These are phyloP conservation scores for Botryosphaeria dothidea DNA, from an alignment of 2,329 filamentous ascomycete genomes.

Conservation along the genomic window DNA sequence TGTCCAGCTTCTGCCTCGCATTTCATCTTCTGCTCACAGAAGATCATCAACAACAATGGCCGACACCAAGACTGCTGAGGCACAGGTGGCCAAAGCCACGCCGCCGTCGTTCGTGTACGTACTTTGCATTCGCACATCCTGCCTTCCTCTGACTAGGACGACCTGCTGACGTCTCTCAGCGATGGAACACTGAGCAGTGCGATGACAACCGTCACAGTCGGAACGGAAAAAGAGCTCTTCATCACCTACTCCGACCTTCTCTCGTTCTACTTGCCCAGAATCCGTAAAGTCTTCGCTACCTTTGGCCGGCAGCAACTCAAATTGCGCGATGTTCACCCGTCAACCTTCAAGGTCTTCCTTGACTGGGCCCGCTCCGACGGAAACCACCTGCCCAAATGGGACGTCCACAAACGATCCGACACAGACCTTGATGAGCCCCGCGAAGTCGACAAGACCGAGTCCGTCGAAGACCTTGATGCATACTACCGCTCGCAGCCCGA, in stretches of 20 bases:
- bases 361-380: conserved; percentile 1
- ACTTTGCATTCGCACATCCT: neutral
- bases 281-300: neutral
- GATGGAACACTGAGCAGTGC: neutral
- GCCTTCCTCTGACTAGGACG: too few relatives aligned
- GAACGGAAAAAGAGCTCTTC: neutral
- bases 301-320: neutral
- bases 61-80: neutral
- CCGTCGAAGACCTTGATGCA: neutral
- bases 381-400: neutral
- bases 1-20: neutral
- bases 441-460: neutral
- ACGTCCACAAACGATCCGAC: neutral
- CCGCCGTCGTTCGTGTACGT: neutral
- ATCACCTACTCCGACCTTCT: neutral
- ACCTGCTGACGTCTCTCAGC: neutral
- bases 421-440: neutral
- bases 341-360: conserved; percentile 1
- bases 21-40: neutral
- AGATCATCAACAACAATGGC: neutral
- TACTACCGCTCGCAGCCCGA: conserved; percentile 2
- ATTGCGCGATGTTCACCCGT: neutral
- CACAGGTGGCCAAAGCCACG: neutral
- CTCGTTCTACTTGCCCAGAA: neutral
- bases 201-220: neutral